These are phyloP conservation scores for Vitis vinifera DNA, from an alignment of 164 flowering plant species.

Conservation along the genomic window ASM3070453v1 NC_081822.1:9054001-9054500, in stretches of 20 bases:
- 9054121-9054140: too few species aligned
- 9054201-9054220: neutral
- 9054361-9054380: neutral
- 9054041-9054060: slow-evolving; percentile 90
- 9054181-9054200: neutral
- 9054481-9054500: too few species aligned
- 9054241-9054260: neutral
- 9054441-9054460: too few species aligned
- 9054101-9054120: too few species aligned
- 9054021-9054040: slow-evolving; percentile 87
- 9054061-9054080: neutral
- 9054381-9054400: neutral
- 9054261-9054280: neutral
- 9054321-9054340: too few species aligned
- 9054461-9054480: too few species aligned
- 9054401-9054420: neutral
- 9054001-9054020: slow-evolving; percentile 83
- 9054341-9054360: neutral
- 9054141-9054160: too few species aligned
- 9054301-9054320: too few species aligned
- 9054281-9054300: neutral
- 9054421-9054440: neutral
- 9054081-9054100: neutral
- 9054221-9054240: neutral
- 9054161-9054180: neutral